Evolutionary conservation across 176 grass and related monocot genomes (phyloP).

Genomic region (Areca catechu): DNA sequence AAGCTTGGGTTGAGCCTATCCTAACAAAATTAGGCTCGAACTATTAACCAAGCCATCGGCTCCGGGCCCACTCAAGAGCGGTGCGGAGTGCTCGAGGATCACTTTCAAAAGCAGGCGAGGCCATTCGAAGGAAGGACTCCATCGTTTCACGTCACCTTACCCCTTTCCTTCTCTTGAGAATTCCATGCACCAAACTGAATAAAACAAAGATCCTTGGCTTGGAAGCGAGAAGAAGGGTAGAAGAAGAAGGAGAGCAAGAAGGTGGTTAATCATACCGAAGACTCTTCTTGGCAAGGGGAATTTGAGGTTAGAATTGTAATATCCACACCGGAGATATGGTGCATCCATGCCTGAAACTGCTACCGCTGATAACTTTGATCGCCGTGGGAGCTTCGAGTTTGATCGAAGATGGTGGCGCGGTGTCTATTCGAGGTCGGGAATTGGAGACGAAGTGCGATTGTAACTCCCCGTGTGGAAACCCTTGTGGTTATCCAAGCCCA

Average conservation of each 20-base stretch:
- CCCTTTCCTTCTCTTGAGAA: background rate
- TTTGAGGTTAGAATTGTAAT: no score
- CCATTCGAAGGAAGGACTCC: background rate
- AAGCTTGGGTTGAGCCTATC: background rate
- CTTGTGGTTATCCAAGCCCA: conserved; percentile 48
- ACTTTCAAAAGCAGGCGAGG: background rate
- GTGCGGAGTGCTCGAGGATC: background rate
- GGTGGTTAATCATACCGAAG: no score
- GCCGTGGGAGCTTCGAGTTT: background rate
- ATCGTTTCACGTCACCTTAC: background rate
- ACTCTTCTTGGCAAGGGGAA: no score
- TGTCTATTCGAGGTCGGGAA: background rate
- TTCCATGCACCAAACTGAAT: background rate
- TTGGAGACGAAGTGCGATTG: conserved; percentile 31
- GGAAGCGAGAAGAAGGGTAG: no score
- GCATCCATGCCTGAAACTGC: background rate
- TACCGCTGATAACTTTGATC: background rate
- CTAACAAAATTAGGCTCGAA: background rate
- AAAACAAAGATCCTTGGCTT: no score
- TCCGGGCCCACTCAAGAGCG: background rate
- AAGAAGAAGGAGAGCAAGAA: no score
- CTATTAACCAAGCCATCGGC: no score
- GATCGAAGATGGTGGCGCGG: background rate
- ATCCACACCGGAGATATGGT: no score
- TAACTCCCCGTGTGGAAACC: conserved; percentile 35